phyloP scores from a whole-genome alignment of 2,329 filamentous ascomycete species.

The Amauroascus verrucosus region DNA sequence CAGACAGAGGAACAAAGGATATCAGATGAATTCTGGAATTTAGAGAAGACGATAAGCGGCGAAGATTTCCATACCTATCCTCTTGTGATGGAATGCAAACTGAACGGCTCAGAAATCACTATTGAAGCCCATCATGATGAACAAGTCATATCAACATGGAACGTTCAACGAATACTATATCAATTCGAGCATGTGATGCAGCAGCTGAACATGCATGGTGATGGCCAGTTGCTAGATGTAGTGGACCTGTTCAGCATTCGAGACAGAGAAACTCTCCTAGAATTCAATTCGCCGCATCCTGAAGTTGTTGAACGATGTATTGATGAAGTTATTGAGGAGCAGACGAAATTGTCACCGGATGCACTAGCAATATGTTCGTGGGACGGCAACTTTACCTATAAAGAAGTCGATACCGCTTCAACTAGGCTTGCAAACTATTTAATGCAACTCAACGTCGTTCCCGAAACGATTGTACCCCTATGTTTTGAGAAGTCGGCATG shows the following conservation, averaged over 20 bases:
- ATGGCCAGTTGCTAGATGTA: constrained; percentile 19
- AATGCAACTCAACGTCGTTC: constrained; percentile 21
- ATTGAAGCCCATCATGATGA: not conserved
- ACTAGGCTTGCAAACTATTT: constrained; percentile 28
- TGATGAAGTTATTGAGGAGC: constrained; percentile 29
- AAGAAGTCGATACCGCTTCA: constrained; percentile 24
- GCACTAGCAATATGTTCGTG: constrained; percentile 18
- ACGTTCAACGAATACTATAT: constrained; percentile 26
- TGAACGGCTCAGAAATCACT: not conserved
- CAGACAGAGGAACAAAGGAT: not conserved
- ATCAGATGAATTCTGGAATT: not conserved
- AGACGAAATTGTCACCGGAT: constrained; percentile 26
- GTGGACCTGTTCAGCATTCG: constrained; percentile 24
- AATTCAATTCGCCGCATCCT: constrained; percentile 27
- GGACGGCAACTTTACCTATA: constrained; percentile 27
- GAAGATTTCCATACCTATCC: not conserved
- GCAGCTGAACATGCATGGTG: constrained; percentile 19
- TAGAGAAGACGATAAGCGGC: not conserved
- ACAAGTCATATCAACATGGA: constrained; percentile 30
- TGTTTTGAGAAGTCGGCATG: constrained; percentile 38
- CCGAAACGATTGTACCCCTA: constrained; percentile 30
- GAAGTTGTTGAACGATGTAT: constrained; percentile 25
- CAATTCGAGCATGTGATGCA: constrained; percentile 26
- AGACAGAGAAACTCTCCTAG: constrained; percentile 22
- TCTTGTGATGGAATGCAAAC: not conserved